These are phyloP conservation scores for Kuraishia molischiana DNA, from an alignment of 805 yeast species.

Conservation along the genomic window DNA sequence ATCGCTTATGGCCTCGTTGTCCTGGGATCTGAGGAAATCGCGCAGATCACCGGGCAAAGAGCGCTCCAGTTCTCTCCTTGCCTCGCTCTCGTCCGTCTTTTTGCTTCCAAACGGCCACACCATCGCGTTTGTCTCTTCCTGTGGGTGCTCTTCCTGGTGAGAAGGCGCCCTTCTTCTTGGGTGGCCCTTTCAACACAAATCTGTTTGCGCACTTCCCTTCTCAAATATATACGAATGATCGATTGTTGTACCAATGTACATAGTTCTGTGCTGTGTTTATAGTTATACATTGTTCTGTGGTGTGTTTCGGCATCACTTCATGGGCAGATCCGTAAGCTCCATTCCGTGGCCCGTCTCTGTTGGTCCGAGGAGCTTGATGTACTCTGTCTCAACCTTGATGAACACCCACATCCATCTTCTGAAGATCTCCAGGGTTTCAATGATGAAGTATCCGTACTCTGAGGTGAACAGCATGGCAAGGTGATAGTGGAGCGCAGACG, in stretches of 20 bases:
- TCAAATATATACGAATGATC: too few species aligned
- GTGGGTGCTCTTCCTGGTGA: too few species aligned
- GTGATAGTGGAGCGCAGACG: constrained; percentile 2
- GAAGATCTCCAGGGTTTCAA: constrained; percentile 66
- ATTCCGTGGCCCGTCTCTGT: not conserved
- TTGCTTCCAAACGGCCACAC: constrained; percentile 7
- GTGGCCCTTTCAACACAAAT: too few species aligned
- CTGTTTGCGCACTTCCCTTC: too few species aligned
- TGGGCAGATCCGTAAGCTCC: not conserved
- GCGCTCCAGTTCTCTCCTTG: constrained; percentile 2
- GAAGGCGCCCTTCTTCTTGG: too few species aligned
- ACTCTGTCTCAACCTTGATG: constrained; percentile 76
- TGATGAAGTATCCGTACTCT: constrained; percentile 52
- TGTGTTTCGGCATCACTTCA: too few species aligned
- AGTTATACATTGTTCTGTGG: too few species aligned
- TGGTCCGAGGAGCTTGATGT: constrained; percentile 15
- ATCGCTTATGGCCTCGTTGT: constrained; percentile 17
- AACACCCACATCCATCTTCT: constrained; percentile 90
- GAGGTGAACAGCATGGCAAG: constrained; percentile 22
- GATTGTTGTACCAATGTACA: too few species aligned
- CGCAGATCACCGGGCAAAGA: constrained; percentile 15
- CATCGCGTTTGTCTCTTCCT: constrained; percentile 6
- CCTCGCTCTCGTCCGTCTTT: constrained; percentile 5
- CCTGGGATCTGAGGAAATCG: constrained; percentile 12
- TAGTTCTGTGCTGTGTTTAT: too few species aligned